Evolutionary conservation across 1,139 yeast species (phyloP), one percentile per base, ranked within the genome.

Genomic region (Candida smagusa): DNA sequence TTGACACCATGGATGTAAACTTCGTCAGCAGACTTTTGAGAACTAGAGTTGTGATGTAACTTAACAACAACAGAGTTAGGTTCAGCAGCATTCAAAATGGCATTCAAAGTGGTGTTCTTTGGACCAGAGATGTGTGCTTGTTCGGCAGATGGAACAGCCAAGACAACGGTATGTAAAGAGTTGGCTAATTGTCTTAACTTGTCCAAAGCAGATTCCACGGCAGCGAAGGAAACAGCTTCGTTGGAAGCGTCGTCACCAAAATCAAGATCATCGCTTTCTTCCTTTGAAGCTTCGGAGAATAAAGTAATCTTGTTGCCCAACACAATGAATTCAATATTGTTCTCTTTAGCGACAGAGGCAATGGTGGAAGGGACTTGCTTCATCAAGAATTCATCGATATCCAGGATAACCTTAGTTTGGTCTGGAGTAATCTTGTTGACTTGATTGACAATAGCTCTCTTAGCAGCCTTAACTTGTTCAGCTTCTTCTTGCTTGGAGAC

Each of bases 391-490:
- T 77, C 68, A 53, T 86, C 89, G 48, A 92, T 74, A 50, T 86
- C 96, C 12, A 65, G 59, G 37, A 88, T 65, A 7, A 68, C 67
- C 47, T 68, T 64, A 31, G 86, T 74, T 41, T 78, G 77, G 35
- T 75, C 72, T 31, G 97, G 96, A 16, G 87, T 69, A 43, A 83
- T 73, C 38, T 71, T 68, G 63, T 88, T 89, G 38, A 92, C 96
- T 23, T 74, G 65, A 23, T 77, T 69, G 42, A 92, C 88, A 45
- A 92, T 68, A 12, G 77, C 76, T 53, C 79, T 81, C 61, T 90
- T 86, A 24, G 72, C 65, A 28, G 49, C 44, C 48, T 68, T 69
- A 39, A 60, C 55, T 37, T 57, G 57, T 28, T 68, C 72, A 7
- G 48, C 49, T 31, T 65, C 67, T 33, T 54, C 58, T 28, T 52